Evolutionary conservation across 169 alveolate species (phyloP), one percentile per base, ranked within the genome.

Genomic region (Eimeria acervulina): DNA sequence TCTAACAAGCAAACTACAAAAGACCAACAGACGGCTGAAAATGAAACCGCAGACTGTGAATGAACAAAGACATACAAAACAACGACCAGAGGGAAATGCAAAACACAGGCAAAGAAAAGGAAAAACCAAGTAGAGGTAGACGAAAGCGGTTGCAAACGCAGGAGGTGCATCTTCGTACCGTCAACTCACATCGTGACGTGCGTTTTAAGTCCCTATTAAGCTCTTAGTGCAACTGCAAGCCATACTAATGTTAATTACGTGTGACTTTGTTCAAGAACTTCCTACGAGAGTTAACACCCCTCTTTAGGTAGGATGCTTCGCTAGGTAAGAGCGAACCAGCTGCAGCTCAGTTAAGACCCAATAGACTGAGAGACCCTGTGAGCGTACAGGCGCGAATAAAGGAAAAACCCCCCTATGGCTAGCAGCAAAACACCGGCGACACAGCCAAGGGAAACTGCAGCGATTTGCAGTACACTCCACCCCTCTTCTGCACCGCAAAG

Each of bases 371-470:
- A 7, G 33, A n/a, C 38, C 40, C 38, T 7, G 17, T 63, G 74
- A 33, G 38, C 84, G 12, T 40, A 74, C 84, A 74, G 6, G 13
- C 31, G 84, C 26, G 52, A 13, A 31, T 74, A 74, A 26, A 74
- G 23, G 84, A 74, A 21, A 21, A 33, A 74, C 1, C 84, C 84
- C 3, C 84, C 44, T 17, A 74, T 28, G 31, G 52, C 36, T 23
- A 74, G 15, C 84, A 74, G 3, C 84, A 74, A 33, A 38, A 19
- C 59, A 17, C 44, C 84, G 6, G 84, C 52, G 38, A 74, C 31
- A 19, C 59, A 17, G 84, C 52, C 84, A 6, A 33, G 44, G 52
- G 84, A 38, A 36, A 74, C 84, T 74, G 84, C 84, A 40, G 84
- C 84, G n/a, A 74, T 74, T 74, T 33, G 28, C 21, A 74, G 44